Conservation (phyloP, 805 yeast genomes). For the Tanozyma kutaoensis region DNA sequence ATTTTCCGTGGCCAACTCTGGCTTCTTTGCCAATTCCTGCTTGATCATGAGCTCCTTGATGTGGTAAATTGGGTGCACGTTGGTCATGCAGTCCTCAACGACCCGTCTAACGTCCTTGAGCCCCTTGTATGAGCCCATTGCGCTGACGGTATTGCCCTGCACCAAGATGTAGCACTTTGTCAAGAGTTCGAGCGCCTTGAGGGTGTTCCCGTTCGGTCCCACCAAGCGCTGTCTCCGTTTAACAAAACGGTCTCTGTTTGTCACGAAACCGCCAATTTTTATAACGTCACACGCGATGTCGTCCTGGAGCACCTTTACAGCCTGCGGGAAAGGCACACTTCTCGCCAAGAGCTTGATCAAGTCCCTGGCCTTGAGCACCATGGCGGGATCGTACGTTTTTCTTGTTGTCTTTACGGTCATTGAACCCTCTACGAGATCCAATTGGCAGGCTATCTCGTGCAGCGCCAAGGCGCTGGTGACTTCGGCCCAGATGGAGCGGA, state of each 20-base stretch:
- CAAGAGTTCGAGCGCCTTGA: slow-evolving; percentile 86
- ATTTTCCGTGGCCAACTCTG: slow-evolving; percentile 90
- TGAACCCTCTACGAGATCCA: slow-evolving; percentile 90
- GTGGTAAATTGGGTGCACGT: slow-evolving; percentile 94
- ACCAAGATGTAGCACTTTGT: slow-evolving; percentile 94
- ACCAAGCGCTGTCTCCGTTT: slow-evolving; percentile 93
- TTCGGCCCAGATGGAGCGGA: slow-evolving; percentile 87
- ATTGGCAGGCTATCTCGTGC: slow-evolving; percentile 66
- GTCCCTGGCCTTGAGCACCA: slow-evolving; percentile 88
- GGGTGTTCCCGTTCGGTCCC: slow-evolving; percentile 94
- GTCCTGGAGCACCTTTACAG: slow-evolving; percentile 80
- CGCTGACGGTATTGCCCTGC: slow-evolving; percentile 94
- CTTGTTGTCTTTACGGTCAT: slow-evolving; percentile 95
- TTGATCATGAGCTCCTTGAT: slow-evolving; percentile 96
- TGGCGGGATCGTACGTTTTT: slow-evolving; percentile 91
- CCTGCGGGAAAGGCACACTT: slow-evolving; percentile 95
- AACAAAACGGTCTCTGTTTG: slow-evolving; percentile 86
- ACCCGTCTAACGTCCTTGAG: slow-evolving; percentile 84
- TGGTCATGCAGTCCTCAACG: slow-evolving; percentile 95
- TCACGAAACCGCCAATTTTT: slow-evolving; percentile 80
- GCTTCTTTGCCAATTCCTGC: slow-evolving; percentile 87
- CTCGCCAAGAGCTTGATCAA: slow-evolving; percentile 86
- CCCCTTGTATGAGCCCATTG: slow-evolving; percentile 94
- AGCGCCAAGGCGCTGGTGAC: slow-evolving; percentile 69
- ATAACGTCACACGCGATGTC: slow-evolving; percentile 93